phyloP scores from a whole-genome alignment of 331 rosid genomes.

The Prunus yedoensis region DNA sequence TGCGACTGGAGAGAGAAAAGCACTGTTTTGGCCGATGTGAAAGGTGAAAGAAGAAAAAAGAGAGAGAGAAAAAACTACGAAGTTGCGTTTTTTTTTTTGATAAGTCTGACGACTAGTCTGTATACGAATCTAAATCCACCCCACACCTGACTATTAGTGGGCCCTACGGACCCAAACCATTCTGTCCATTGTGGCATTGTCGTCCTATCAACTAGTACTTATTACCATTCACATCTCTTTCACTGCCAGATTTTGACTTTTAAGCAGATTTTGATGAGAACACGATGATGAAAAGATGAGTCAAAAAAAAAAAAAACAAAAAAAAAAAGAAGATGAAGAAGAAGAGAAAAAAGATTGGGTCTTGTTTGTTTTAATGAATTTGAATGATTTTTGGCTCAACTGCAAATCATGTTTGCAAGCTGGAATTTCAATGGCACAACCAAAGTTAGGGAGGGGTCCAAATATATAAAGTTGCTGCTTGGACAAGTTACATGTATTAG shows the following conservation, averaged over 20 bases:
- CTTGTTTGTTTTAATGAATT: not conserved
- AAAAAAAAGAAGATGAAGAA: not conserved
- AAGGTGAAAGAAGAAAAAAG: slow-evolving; percentile 17
- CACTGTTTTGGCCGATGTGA: slow-evolving; percentile 34
- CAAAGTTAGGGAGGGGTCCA: not conserved
- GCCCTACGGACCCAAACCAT: not conserved
- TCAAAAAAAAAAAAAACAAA: not conserved
- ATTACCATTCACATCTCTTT: not conserved
- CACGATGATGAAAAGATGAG: too few relatives aligned
- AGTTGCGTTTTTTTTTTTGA: not conserved
- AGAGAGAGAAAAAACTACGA: not conserved
- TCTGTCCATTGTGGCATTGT: not conserved
- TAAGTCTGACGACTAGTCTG: slow-evolving; percentile 10
- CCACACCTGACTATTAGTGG: slow-evolving; percentile 10
- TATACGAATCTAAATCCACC: slow-evolving; percentile 3
- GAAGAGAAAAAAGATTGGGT: not conserved
- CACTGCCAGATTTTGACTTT: slow-evolving; percentile 28
- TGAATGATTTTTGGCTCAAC: not conserved
- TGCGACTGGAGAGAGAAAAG: slow-evolving; percentile 31
- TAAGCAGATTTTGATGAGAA: not conserved
- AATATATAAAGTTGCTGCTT: not conserved
- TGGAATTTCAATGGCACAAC: slow-evolving; percentile 8
- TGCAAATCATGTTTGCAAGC: not conserved
- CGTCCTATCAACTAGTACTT: too few relatives aligned
- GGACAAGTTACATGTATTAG: too few relatives aligned